Conservation (phyloP, 495 filamentous ascomycete species). For the Cercophora newfieldiana region DNA sequence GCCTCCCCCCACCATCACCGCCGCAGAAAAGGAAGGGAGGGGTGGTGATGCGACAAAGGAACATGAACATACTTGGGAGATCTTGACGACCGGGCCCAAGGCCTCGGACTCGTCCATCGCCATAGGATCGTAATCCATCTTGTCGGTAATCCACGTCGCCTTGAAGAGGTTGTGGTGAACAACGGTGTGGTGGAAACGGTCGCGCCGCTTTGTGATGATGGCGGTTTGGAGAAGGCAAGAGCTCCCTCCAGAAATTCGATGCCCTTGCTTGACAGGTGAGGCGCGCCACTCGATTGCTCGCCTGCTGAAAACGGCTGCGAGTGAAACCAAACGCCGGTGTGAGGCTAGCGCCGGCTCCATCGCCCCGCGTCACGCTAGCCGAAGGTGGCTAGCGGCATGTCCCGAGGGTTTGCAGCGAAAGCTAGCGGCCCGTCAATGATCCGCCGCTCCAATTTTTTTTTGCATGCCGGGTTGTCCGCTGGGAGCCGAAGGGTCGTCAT, state of each 20-base stretch:
- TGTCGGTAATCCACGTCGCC: conserved; percentile 10
- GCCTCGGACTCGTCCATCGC: conserved; percentile 63
- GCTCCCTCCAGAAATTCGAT: neutral
- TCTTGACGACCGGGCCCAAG: conserved; percentile 66
- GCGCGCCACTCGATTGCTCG: neutral
- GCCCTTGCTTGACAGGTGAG: neutral
- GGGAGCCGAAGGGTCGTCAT: conserved; percentile 6
- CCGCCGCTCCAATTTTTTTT: conserved; percentile 10
- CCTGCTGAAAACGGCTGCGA: neutral
- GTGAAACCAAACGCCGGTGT: neutral
- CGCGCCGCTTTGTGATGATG: neutral
- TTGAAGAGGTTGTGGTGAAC: neutral
- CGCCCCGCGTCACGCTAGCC: neutral
- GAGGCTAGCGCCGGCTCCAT: neutral
- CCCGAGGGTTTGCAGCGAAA: neutral
- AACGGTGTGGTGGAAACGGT: neutral
- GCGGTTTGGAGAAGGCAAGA: neutral
- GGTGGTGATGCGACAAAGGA: conserved; percentile 15
- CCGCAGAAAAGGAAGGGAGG: neutral
- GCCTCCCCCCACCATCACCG: neutral
- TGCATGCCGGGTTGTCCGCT: neutral
- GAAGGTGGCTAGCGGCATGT: neutral
- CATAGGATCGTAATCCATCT: conserved; percentile 68
- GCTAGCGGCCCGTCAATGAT: conserved; percentile 12
- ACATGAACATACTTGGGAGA: conserved; percentile 61